Base-by-base conservation (phyloP, 2,329 filamentous ascomycete genomes). In the Apiospora pterosperma region DNA sequence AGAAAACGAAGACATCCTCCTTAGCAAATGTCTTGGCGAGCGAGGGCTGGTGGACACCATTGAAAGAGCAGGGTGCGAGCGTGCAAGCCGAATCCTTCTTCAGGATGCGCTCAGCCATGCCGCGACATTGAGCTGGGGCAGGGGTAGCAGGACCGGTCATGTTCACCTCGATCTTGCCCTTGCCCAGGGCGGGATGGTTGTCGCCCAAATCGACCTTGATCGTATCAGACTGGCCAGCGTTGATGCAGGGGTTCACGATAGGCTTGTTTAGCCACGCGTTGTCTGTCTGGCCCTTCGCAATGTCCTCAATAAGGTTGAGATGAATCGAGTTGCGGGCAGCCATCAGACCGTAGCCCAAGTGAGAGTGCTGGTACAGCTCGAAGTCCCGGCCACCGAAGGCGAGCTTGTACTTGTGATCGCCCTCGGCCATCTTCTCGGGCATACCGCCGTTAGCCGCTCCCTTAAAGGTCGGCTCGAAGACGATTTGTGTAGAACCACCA, bases 291-390 rank as follows among this genome's bases (percentile, higher is more conserved):
- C 85, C 84, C 67, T 88, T 80, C 42, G 85, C 84, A 73, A 93
- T 84, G 64, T 91, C 88, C 67, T 93, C 85, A 60, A 97, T 79
- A 63, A 99, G 83, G 38, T 85, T 82, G 70, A 87, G 85, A 81
- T 97, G 93, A 62, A 99, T 88, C 67, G 94, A 87, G 65, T 96
- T 90, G 70, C 96, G 92, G 44, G 96, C 96, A 69, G 92, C 90
- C 94, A 98, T 99, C 65, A 99, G 85, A 69, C 96, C 96, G 76
- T 97, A 99, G 69, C 95, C 95, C 65, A 99, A 88, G 79, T 99
- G 97, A 14, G 95, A 98, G 82, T 99, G 95, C 79, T 99, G 96
- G 82, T 99, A 99, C 42, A 99, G 88, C 61, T 92, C 90, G 75
- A 98, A 99, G 68, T 94, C 84, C 69, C 92, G 91, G 67, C 94